Percentiles rank a stretch among this genome's conserved stretches.
Evolutionary conservation across 768 basidiomycete species (phyloP).

Genomic region (Terana coerulea): DNA sequence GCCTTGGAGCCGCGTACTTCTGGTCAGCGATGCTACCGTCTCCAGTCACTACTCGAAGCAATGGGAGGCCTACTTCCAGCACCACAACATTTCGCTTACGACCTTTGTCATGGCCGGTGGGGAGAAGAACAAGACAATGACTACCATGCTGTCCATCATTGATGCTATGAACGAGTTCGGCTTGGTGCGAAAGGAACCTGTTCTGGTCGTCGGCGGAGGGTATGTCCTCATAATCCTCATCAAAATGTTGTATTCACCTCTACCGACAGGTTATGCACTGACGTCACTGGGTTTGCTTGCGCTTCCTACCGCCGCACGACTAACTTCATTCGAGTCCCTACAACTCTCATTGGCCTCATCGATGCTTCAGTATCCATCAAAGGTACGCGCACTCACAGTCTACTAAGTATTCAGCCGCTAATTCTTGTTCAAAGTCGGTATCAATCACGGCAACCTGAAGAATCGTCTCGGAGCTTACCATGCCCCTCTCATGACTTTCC

Average conservation of each 20-base stretch:
- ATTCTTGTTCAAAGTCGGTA: slow-evolving; percentile 6
- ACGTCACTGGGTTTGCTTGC: slow-evolving; percentile 17
- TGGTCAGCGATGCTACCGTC: slow-evolving; percentile 16
- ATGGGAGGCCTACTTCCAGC: slow-evolving; percentile 18
- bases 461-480: slow-evolving; percentile 19
- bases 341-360: slow-evolving; percentile 18
- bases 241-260: neutral
- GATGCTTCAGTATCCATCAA: slow-evolving; percentile 17
- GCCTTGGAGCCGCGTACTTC: slow-evolving; percentile 15
- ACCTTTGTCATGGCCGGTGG: slow-evolving; percentile 18
- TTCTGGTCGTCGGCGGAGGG: slow-evolving; percentile 17
- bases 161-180: slow-evolving; percentile 18
- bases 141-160: slow-evolving; percentile 17
- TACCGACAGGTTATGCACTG: slow-evolving; percentile 10
- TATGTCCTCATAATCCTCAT: neutral
- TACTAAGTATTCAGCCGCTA: neutral
- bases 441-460: slow-evolving; percentile 19
- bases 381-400: neutral
- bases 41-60: slow-evolving; percentile 9
- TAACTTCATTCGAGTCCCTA: slow-evolving; percentile 17
- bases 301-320: slow-evolving; percentile 17
- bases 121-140: slow-evolving; percentile 20
- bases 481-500: slow-evolving; percentile 16
- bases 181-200: slow-evolving; percentile 18
- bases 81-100: slow-evolving; percentile 14